phyloP scores from a whole-genome alignment of 2,329 filamentous ascomycete species.

The Colletotrichum lupini region DNA sequence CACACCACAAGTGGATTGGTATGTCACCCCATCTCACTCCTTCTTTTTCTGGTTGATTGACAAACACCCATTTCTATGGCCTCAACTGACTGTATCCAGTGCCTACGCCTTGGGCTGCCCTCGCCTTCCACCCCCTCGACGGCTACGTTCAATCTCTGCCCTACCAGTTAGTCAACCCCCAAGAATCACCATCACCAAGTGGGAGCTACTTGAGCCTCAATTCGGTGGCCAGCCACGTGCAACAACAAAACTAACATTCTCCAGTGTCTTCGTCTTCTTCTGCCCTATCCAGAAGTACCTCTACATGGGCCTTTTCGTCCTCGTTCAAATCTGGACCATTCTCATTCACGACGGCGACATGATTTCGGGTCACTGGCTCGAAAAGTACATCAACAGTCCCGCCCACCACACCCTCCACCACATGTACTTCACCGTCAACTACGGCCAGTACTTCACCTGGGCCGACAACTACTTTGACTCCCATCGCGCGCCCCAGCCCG shows the following conservation, averaged over 20 bases:
- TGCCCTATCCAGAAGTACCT: constrained; percentile 58
- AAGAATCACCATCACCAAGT: background rate
- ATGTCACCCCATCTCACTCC: constrained; percentile 34
- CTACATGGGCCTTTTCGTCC: constrained; percentile 55
- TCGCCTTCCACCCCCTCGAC: constrained; percentile 60
- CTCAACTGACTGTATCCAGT: constrained; percentile 43
- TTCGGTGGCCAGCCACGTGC: background rate
- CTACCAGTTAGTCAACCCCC: constrained; percentile 51
- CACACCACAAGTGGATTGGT: constrained; percentile 62
- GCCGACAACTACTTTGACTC: constrained; percentile 57
- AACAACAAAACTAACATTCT: constrained; percentile 20
- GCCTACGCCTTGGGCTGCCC: constrained; percentile 58
- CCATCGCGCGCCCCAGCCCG: constrained; percentile 54
- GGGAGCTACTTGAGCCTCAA: background rate
- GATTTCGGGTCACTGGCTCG: constrained; percentile 58
- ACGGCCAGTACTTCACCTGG: constrained; percentile 62
- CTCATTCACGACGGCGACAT: constrained; percentile 62
- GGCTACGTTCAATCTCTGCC: constrained; percentile 58
- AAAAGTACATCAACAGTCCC: constrained; percentile 59
- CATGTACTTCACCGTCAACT: constrained; percentile 62
- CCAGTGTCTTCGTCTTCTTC: constrained; percentile 54
- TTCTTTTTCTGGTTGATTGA: background rate
- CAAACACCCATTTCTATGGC: background rate
- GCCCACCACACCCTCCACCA: constrained; percentile 61
- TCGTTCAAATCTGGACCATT: constrained; percentile 61